phyloP scores from a whole-genome alignment of 352 stramenopile species.

The Globisporangium sylvaticum region DNA sequence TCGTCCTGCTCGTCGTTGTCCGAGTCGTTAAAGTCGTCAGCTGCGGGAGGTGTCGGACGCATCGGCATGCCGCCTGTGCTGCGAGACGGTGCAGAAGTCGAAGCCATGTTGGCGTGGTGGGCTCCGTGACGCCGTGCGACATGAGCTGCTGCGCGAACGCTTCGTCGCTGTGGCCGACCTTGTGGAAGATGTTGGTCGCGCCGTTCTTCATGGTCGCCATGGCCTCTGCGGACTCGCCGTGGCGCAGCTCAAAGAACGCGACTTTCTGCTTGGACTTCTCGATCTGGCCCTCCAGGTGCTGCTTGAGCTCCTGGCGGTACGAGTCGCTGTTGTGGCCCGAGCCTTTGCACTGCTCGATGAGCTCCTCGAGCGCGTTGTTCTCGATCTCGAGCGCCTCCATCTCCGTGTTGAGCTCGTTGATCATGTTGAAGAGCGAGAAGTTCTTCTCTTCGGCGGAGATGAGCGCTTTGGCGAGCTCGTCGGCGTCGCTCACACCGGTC shows the following conservation, averaged over 20 bases:
- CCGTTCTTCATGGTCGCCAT: constrained; percentile 74
- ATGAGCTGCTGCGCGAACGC: constrained; percentile 64
- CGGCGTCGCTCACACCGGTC: constrained; percentile 78
- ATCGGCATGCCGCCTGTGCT: constrained; percentile 21
- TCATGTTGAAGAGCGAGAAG: constrained; percentile 93
- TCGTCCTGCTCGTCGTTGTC: constrained; percentile 75
- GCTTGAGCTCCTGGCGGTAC: constrained; percentile 51
- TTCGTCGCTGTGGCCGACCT: constrained; percentile 72
- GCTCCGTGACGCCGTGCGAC: constrained; percentile 70
- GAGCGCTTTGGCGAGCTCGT: constrained; percentile 83
- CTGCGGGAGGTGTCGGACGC: constrained; percentile 48
- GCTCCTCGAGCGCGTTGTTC: constrained; percentile 65
- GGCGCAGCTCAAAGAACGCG: constrained; percentile 51
- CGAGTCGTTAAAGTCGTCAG: constrained; percentile 73
- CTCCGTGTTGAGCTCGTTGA: constrained; percentile 92
- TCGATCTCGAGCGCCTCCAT: constrained; percentile 87
- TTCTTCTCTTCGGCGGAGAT: constrained; percentile 91
- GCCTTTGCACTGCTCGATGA: constrained; percentile 58
- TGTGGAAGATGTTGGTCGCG: constrained; percentile 78
- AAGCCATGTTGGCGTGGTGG: constrained; percentile 25
- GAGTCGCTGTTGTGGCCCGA: constrained; percentile 58
- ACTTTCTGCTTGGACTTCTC: constrained; percentile 82
- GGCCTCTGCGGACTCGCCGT: constrained; percentile 56
- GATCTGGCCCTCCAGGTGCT: constrained; percentile 79
- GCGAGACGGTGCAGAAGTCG: not conserved